Percentiles rank a stretch among this genome's conserved stretches.
phyloP scores from a whole-genome alignment of 257 asterid species.

The Salvia miltiorrhiza region DNA sequence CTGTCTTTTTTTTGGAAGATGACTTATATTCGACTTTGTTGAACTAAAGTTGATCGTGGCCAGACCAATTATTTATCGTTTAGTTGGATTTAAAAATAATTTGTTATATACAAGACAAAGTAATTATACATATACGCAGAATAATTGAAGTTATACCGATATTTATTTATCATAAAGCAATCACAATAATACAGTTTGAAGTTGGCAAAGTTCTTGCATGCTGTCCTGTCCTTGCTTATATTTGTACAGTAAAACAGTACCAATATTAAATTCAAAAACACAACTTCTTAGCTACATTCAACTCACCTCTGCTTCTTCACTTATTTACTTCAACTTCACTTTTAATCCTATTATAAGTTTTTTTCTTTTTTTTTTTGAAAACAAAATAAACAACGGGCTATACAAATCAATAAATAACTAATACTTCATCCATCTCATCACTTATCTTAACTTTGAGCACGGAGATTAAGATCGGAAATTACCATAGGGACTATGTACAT shows the following conservation, averaged over 20 bases:
- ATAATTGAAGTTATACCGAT: neutral
- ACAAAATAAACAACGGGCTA: too few relatives aligned
- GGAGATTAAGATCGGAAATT: too few relatives aligned
- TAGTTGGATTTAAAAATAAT: neutral
- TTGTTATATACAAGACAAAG: neutral
- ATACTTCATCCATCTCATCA: too few relatives aligned
- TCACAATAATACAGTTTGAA: neutral
- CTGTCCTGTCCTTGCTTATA: too few relatives aligned
- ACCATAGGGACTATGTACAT: too few relatives aligned
- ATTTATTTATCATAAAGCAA: neutral
- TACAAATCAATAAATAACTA: too few relatives aligned
- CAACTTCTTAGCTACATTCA: constrained; percentile 14
- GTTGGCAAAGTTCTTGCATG: neutral
- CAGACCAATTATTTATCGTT: neutral
- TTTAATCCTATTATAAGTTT: neutral
- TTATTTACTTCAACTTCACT: neutral
- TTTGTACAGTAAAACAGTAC: neutral
- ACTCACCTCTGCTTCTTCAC: neutral
- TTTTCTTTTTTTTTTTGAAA: too few relatives aligned
- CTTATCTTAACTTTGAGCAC: too few relatives aligned
- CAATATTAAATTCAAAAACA: constrained; percentile 12
- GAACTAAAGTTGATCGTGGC: neutral
- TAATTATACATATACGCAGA: neutral
- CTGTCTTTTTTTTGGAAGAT: too few relatives aligned
- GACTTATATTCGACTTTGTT: too few relatives aligned